Evolutionary conservation across 2,329 filamentous ascomycete genomes (phyloP).

Genomic region (Byssochlamys sp.): DNA sequence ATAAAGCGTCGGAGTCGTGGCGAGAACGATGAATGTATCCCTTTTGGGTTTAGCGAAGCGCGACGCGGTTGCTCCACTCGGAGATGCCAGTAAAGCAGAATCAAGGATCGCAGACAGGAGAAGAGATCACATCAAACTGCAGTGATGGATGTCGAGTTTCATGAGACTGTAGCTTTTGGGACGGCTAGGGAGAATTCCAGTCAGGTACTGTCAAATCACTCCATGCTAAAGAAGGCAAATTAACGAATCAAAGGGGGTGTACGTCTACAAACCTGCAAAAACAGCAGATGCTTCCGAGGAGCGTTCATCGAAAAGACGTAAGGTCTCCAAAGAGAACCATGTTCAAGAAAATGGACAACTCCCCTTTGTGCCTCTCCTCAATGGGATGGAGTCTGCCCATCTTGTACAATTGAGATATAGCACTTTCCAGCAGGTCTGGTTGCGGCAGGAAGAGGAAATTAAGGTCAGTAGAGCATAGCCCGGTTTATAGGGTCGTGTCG

Average conservation of each 20-base stretch:
- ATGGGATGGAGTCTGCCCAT: slow-evolving; percentile 26
- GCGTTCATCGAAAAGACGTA: slow-evolving; percentile 50
- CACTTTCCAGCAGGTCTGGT: slow-evolving; percentile 32
- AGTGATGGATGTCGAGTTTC: neutral
- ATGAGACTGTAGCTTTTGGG: neutral
- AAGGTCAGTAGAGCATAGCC: slow-evolving; percentile 18
- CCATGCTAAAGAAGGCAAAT: slow-evolving; percentile 3
- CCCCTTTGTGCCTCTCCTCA: slow-evolving; percentile 31
- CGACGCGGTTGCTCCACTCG: neutral
- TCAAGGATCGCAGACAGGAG: neutral
- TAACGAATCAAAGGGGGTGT: slow-evolving; percentile 44
- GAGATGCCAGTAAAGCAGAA: neutral
- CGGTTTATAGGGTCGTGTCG: neutral
- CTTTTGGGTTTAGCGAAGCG: neutral
- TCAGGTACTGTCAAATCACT: neutral
- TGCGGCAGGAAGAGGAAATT: slow-evolving; percentile 28
- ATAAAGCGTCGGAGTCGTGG: slow-evolving; percentile 11
- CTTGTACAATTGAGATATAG: slow-evolving; percentile 26
- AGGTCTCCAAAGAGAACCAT: slow-evolving; percentile 35
- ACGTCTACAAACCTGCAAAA: slow-evolving; percentile 50
- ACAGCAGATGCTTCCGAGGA: slow-evolving; percentile 24
- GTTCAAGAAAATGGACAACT: slow-evolving; percentile 7
- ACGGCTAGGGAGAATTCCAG: neutral
- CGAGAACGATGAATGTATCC: neutral
- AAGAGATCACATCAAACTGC: neutral